Base-by-base conservation (phyloP, 73 alveolate genomes). In the Durusdinium trenchii region DNA sequence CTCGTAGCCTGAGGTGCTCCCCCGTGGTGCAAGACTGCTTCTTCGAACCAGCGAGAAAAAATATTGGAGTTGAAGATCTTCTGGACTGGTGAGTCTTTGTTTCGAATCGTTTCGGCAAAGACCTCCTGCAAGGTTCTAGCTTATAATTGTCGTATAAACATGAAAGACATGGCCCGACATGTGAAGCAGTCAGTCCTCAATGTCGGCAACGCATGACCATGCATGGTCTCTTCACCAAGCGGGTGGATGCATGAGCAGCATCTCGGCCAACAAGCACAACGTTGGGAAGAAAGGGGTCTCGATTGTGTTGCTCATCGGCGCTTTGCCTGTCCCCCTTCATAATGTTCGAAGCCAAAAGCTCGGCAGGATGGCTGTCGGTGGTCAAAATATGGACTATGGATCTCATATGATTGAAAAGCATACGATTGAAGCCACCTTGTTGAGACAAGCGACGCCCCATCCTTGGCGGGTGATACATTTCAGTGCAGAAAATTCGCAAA, bases 161-260 rank as follows among this genome's bases (percentile, higher is more conserved):
- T n/a, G n/a, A n/a, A 6, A 28, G 14, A 43, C 45, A 16, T 47
- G 16, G 36, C 69, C 57, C 38, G 36, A 23, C 32, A 76, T 42
- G 54, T 47, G 71, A 43, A 23, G 42, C 60, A 23, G 23, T 30
- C 46, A 18, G 69, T 60, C 64, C 45, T 42, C 20, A 47, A 87
- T 28, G 20, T 9, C 95, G 57, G 12, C 82, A 26, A 50, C 73
- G 48, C 62, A 40, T 0, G 35, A 7, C 95, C 95, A 87, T 36
- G 95, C 95, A 87, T 36, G 95, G 95, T 32, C 95, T 28, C 82
- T 60, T 50, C 85, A 87, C 45, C 23, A 87, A 32, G 16, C 84
- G 42, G 35, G 47, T 60, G 50, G 85, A 28, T 5, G 95, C 95
- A 42, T 87, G 95, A 2, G 95, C 83, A 16, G 47, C 47, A 43